phyloP scores from a whole-genome alignment of 1,139 yeast genomes.

The Geotrichum fermentans region DNA sequence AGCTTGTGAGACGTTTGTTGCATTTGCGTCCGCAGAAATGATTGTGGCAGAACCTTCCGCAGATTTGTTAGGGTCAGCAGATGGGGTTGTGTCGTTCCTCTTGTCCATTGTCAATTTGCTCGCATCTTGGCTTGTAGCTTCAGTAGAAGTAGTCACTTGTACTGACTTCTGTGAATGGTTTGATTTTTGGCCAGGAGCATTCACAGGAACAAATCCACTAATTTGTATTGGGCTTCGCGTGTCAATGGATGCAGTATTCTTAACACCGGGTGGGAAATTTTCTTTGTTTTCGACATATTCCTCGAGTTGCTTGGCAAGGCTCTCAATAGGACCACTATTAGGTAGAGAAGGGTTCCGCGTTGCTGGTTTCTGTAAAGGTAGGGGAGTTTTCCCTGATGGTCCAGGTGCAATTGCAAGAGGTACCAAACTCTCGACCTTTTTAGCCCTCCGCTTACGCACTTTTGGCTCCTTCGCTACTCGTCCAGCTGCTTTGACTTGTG shows the following conservation, averaged over 20 bases:
- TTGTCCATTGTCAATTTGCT: no score
- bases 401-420: background rate
- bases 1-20: background rate
- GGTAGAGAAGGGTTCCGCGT: background rate
- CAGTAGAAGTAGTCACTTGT: background rate
- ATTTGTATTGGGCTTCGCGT: background rate
- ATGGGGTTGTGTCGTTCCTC: no score
- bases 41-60: background rate
- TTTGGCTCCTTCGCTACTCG: conserved; percentile 8
- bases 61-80: background rate
- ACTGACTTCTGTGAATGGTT: background rate
- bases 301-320: background rate
- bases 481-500: background rate
- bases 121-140: background rate
- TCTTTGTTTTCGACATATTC: conserved; percentile 9
- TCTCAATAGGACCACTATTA: background rate
- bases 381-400: background rate
- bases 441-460: background rate
- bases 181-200: no score
- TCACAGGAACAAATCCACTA: background rate
- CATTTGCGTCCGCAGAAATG: background rate
- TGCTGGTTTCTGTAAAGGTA: background rate
- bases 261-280: conserved; percentile 7
- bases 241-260: background rate
- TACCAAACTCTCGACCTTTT: background rate